A percentile compares a stretch with the other conserved stretches of the same genome.
Evolutionary conservation across 1,284 basidiomycete species (phyloP).

Genomic region (Lignosus rhinocerotis): DNA sequence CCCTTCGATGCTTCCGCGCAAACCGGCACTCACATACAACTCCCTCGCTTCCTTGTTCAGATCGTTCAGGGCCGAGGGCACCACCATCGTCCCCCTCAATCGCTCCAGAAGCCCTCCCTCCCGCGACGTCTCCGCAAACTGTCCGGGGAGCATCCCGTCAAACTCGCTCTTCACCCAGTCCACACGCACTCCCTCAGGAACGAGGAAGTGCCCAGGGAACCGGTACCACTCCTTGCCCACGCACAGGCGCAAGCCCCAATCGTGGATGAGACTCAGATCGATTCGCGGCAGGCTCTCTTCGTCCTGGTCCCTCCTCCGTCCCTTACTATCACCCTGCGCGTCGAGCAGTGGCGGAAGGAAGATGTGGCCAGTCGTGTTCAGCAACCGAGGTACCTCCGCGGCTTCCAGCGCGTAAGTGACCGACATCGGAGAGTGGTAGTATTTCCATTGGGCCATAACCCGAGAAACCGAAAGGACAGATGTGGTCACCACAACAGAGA

Average conservation of each 20-base stretch:
- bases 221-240: constrained; percentile 96
- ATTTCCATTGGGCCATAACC: constrained; percentile 79
- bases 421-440: constrained; percentile 90
- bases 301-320: constrained; percentile 22
- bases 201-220: constrained; percentile 88
- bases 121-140: constrained; percentile 52
- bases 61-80: constrained; percentile 81
- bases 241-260: constrained; percentile 83
- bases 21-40: constrained; percentile 70
- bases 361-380: constrained; percentile 71
- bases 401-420: constrained; percentile 75
- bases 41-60: constrained; percentile 79
- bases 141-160: constrained; percentile 85
- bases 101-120: constrained; percentile 57
- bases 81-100: constrained; percentile 59
- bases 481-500: constrained; percentile 65
- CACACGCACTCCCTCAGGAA: constrained; percentile 82
- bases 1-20: constrained; percentile 5
- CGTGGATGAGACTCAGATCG: constrained; percentile 68
- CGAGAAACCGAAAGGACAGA: constrained; percentile 77
- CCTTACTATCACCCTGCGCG: constrained; percentile 19
- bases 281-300: constrained; percentile 61
- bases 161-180: constrained; percentile 91
- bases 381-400: constrained; percentile 78
- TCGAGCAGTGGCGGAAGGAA: constrained; percentile 40